A percentile compares a stretch with the other conserved stretches of the same genome.
Conservation (phyloP, 1,284 basidiomycete species). For the Hortiboletus rubellus region DNA sequence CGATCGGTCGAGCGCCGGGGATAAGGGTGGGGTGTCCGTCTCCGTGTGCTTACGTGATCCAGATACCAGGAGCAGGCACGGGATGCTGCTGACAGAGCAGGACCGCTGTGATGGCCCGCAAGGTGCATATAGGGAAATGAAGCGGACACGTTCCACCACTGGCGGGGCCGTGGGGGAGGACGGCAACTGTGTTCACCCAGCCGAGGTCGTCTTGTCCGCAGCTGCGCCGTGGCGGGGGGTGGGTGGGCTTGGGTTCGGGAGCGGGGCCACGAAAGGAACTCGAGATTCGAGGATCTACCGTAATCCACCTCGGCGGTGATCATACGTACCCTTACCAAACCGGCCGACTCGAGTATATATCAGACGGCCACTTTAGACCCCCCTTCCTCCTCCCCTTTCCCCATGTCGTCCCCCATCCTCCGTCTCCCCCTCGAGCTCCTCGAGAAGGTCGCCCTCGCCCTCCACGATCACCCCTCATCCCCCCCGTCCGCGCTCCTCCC, state of each 20-base stretch:
- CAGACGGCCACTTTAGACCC: not conserved
- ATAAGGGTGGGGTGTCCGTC: conserved; percentile 19
- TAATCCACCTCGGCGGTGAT: conserved; percentile 13
- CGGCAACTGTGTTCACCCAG: too few species aligned
- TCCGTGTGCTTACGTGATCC: not conserved
- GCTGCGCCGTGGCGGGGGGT: too few species aligned
- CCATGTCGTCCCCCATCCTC: conserved; percentile 27
- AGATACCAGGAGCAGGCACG: too few species aligned
- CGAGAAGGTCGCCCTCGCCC: conserved; percentile 53
- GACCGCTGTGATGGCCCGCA: too few species aligned
- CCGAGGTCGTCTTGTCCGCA: too few species aligned
- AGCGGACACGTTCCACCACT: too few species aligned
- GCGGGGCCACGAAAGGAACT: not conserved
- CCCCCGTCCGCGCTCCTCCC: conserved; percentile 46
- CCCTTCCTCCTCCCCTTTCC: not conserved
- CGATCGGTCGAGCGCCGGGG: conserved; percentile 21
- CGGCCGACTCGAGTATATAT: conserved; percentile 6
- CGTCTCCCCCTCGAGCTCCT: conserved; percentile 60
- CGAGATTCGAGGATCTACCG: conserved; percentile 10
- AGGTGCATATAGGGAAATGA: too few species aligned
- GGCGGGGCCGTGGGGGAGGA: too few species aligned
- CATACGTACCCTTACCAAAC: conserved; percentile 5
- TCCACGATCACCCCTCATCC: conserved; percentile 42
- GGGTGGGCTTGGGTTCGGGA: conserved; percentile 1
- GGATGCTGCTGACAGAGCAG: too few species aligned